Conservation (phyloP, 352 stramenopile genomes). For the Pilasporangium apinafurcum region DNA sequence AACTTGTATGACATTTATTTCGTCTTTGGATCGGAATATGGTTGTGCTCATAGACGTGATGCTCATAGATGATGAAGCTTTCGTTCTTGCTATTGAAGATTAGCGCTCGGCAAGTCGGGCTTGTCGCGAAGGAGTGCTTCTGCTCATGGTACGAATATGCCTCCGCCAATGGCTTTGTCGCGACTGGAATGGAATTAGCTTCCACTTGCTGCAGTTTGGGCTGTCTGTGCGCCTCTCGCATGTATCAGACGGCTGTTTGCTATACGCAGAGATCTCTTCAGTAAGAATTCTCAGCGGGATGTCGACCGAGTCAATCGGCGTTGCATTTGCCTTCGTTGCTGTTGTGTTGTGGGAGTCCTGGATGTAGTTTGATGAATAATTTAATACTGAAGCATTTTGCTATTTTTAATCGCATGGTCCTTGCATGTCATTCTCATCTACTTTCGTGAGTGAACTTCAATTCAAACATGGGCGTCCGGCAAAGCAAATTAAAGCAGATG, state of each 20-base stretch:
- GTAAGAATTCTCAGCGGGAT: conserved; percentile 3
- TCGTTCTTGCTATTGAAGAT: conserved; percentile 79
- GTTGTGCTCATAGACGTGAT: background rate
- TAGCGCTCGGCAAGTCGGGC: conserved; percentile 51
- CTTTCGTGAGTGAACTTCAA: background rate
- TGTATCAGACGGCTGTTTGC: conserved; percentile 42
- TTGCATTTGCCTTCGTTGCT: background rate
- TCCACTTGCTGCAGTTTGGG: conserved; percentile 59
- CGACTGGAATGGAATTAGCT: conserved; percentile 61
- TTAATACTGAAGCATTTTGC: background rate
- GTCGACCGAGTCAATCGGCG: background rate
- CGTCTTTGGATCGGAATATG: background rate
- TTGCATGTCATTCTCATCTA: background rate
- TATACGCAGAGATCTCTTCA: conserved; percentile 22
- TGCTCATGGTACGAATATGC: conserved; percentile 72
- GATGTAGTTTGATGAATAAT: background rate
- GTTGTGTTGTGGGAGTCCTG: background rate
- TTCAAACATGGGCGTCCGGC: conserved; percentile 36
- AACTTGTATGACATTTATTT: background rate
- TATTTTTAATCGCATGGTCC: conserved; percentile 34
- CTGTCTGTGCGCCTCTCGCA: conserved; percentile 47
- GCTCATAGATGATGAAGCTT: conserved; percentile 64
- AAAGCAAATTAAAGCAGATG: conserved; percentile 58
- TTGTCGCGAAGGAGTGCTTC: conserved; percentile 62
- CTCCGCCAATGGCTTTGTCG: conserved; percentile 49